Percentiles rank a stretch among this genome's conserved stretches.
Conservation (phyloP, 805 yeast species). For the Candida manassasensis region DNA sequence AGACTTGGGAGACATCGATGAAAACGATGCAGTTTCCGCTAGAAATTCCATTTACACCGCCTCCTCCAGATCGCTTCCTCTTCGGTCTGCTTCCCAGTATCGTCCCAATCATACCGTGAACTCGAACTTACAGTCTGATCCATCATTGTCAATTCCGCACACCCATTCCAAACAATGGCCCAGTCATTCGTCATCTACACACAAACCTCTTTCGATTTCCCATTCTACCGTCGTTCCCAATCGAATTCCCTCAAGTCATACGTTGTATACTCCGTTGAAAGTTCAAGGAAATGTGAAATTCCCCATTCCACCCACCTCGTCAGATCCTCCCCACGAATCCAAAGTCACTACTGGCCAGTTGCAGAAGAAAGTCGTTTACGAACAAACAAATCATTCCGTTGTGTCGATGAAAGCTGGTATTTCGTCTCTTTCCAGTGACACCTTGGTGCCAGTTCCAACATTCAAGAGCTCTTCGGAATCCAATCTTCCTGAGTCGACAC, state of each 20-base stretch:
- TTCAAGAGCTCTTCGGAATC: not conserved
- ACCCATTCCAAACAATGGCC: no score
- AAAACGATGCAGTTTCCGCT: constrained; percentile 8
- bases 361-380: constrained; percentile 1
- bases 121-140: no score
- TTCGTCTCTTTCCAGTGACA: not conserved
- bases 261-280: not conserved
- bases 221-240: not conserved
- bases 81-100: no score
- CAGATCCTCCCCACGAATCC: not conserved
- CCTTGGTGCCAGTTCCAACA: not conserved
- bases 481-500: not conserved
- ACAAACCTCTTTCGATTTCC: no score
- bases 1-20: constrained; percentile 24
- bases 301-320: not conserved
- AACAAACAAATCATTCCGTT: not conserved
- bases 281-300: not conserved
- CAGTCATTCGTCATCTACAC: no score
- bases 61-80: no score
- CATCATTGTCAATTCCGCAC: no score
- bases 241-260: not conserved
- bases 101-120: no score
- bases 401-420: constrained; percentile 1
- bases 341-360: not conserved
- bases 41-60: not conserved